Percentiles rank a stretch among this genome's conserved stretches.
These are phyloP conservation scores for Colletotrichum chrysophilum DNA, from an alignment of 2,329 filamentous ascomycete genomes.

Conservation along the genomic window DNA sequence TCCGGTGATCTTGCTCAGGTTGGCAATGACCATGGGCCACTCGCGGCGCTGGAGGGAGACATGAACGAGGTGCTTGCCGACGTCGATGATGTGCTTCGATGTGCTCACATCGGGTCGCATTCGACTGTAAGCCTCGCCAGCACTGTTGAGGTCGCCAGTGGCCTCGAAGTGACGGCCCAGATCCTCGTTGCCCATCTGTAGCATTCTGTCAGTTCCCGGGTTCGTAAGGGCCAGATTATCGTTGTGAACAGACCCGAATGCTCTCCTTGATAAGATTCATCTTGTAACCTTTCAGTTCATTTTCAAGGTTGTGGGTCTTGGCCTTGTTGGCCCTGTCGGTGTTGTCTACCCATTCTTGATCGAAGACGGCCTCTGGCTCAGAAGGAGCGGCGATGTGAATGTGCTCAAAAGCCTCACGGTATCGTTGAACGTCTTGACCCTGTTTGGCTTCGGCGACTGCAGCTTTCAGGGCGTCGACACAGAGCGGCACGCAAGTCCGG, in stretches of 20 bases:
- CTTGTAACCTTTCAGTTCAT: constrained; percentile 89
- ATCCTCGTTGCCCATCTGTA: constrained; percentile 92
- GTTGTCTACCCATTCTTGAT: constrained; percentile 77
- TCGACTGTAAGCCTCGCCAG: constrained; percentile 78
- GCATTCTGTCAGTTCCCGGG: constrained; percentile 5
- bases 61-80: constrained; percentile 78
- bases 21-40: constrained; percentile 71
- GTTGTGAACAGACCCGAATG: constrained; percentile 71
- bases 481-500: constrained; percentile 75
- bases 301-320: constrained; percentile 79
- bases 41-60: constrained; percentile 79
- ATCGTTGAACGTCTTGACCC: constrained; percentile 75
- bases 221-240: neutral
- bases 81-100: constrained; percentile 81
- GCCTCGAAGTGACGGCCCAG: constrained; percentile 82
- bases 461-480: constrained; percentile 79
- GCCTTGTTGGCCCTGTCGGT: constrained; percentile 69
- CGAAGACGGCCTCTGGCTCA: constrained; percentile 70
- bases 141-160: constrained; percentile 74
- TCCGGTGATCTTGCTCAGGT: constrained; percentile 67
- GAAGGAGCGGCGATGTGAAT: constrained; percentile 68
- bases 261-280: constrained; percentile 98
- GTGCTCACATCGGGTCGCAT: constrained; percentile 93
- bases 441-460: constrained; percentile 78
- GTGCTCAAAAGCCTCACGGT: constrained; percentile 70